phyloP scores from a whole-genome alignment of 2,329 filamentous ascomycete genomes.

The Periconia macrospinosa region DNA sequence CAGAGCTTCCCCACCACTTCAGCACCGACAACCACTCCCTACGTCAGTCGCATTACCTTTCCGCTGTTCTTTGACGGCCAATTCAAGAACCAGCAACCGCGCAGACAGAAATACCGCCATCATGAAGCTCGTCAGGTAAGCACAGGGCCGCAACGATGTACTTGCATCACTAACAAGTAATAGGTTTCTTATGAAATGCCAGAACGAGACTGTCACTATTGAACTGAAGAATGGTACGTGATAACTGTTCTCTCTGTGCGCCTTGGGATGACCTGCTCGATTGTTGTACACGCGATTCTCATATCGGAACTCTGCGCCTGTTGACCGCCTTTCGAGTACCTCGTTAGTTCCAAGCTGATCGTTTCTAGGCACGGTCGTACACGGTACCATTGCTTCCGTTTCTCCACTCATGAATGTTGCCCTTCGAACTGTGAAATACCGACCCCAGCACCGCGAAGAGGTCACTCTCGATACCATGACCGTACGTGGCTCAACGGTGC shows the following conservation, averaged over 20 bases:
- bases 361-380: constrained; percentile 79
- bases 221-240: constrained; percentile 92
- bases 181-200: constrained; percentile 99
- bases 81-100: not conserved
- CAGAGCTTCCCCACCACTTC: constrained; percentile 13
- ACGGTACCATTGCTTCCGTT: constrained; percentile 95
- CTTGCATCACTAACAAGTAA: constrained; percentile 21
- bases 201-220: constrained; percentile 97
- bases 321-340: constrained; percentile 3
- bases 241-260: not conserved
- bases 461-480: constrained; percentile 93
- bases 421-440: constrained; percentile 96
- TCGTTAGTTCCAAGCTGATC: not conserved
- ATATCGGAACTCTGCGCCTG: not conserved
- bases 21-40: constrained; percentile 3
- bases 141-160: not conserved
- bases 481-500: constrained; percentile 91
- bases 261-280: not conserved
- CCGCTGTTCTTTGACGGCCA: not conserved
- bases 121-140: constrained; percentile 44
- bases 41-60: constrained; percentile 1
- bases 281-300: not conserved
- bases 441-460: constrained; percentile 80
- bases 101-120: constrained; percentile 5
- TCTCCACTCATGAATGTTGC: constrained; percentile 99